These are phyloP conservation scores for Nannochloropsis salina DNA, from an alignment of 108 stramenopile genomes.

Conservation along the genomic window DNA sequence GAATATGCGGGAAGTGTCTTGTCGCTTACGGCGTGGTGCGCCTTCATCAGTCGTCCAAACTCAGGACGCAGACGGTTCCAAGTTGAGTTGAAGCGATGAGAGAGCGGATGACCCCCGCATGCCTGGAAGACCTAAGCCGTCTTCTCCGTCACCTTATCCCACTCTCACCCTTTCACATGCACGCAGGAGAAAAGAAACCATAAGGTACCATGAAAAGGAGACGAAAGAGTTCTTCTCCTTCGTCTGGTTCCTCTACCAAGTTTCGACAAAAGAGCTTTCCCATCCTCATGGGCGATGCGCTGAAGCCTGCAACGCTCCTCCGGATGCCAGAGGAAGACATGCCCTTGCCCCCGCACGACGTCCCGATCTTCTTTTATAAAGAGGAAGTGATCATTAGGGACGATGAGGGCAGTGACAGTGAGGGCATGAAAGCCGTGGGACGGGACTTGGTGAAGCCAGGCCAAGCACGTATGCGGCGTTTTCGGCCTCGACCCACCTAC, in stretches of 20 bases:
- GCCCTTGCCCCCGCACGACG: background rate
- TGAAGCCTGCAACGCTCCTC: background rate
- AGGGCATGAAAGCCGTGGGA: background rate
- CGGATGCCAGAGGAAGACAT: slow-evolving; percentile 12
- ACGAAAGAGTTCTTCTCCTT: background rate
- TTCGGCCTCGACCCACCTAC: background rate
- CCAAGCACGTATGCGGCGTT: background rate
- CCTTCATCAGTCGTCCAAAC: no score
- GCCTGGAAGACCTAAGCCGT: no score
- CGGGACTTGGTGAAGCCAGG: background rate
- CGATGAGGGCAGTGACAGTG: background rate
- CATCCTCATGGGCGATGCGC: background rate
- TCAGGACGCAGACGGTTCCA: no score
- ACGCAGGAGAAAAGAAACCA: no score
- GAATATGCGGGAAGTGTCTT: no score
- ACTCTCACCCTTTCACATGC: no score
- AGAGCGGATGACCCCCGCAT: no score
- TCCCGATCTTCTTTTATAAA: slow-evolving; percentile 9
- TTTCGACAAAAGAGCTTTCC: slow-evolving; percentile 11
- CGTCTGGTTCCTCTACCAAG: background rate
- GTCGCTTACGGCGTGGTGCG: no score
- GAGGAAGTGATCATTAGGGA: background rate
- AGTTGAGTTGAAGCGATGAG: no score
- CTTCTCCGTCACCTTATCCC: no score
- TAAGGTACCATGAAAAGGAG: no score